Base-by-base conservation (phyloP, 1,284 basidiomycete genomes). In the Microbotryum saponariae region DNA sequence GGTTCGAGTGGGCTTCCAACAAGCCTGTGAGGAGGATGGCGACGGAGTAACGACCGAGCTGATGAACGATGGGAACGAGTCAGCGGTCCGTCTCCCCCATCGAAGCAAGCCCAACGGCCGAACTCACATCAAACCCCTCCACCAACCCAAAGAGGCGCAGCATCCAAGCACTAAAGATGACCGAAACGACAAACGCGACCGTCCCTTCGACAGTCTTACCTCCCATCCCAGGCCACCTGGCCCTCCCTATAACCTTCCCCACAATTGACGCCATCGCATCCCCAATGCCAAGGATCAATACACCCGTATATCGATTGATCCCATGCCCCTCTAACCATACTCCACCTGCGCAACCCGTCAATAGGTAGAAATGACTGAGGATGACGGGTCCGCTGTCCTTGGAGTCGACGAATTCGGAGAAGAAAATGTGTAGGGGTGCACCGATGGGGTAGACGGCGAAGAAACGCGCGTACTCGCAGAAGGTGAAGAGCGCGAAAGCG, bases 371-470 rank as follows among this genome's bases (percentile, higher is more conserved):
- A 76, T 98, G 96, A 72, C 89, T 92, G 65, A 99, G 76, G 70
- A 98, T 96, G 14, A 93, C 96, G 10, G 94, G 96, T 6, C 96
- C 96, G 53, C 86, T 83, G 76, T 99, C 96, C 78, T 93, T 92
- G 70, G 87, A 77, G 81, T 99, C 96, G 73, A 97, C 79, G 73
- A 99, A 99, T 76, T 98, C 94, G 78, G 88, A 89, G 82, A 98
- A 86, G 77, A 99, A 99, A 64, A 97, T 79, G 77, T 99, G 96
- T 29, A 99, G 84, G 14, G 85, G 81, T 6, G 90, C 94, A 9
- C 93, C 92, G 71, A 97, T 88, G 4, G 96, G 96, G 77, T 94
- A 97, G 37, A 98, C 83, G 42, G 96, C 96, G 77, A 97, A 99
- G 77, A 97, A 99, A 55, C 96, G 88, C 66, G 94, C 82, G 77